Conservation (phyloP, 306 rosid species). For the Cucumis cinereus region DNA sequence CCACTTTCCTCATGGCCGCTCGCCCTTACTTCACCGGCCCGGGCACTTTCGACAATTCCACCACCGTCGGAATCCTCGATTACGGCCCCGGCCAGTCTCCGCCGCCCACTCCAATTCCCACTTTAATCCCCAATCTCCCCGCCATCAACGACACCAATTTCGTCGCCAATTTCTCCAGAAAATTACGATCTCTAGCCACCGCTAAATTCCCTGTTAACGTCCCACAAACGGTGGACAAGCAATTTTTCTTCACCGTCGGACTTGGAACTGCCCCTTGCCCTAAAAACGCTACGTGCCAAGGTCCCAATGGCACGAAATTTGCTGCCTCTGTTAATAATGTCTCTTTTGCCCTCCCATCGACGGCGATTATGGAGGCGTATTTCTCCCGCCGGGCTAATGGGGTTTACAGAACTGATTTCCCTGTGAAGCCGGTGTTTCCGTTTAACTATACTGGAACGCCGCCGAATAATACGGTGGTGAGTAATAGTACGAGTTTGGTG, state of each 20-base stretch:
- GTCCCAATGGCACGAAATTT: slow-evolving; percentile 64
- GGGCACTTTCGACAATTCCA: slow-evolving; percentile 62
- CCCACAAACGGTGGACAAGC: slow-evolving; percentile 42
- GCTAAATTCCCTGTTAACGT: slow-evolving; percentile 50
- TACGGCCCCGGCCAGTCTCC: slow-evolving; percentile 35
- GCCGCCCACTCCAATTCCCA: slow-evolving; percentile 14
- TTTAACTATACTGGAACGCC: slow-evolving; percentile 73
- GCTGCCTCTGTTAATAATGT: slow-evolving; percentile 54
- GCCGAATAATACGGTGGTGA: slow-evolving; percentile 52
- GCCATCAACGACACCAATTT: slow-evolving; percentile 51
- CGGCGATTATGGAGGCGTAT: slow-evolving; percentile 48
- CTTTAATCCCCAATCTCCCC: slow-evolving; percentile 45
- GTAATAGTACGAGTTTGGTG: slow-evolving; percentile 41
- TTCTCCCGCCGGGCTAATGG: slow-evolving; percentile 31
- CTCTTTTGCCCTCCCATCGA: slow-evolving; percentile 62
- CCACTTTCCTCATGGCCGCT: slow-evolving; percentile 51
- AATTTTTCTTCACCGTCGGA: slow-evolving; percentile 55
- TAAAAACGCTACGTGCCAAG: slow-evolving; percentile 62
- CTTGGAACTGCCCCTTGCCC: slow-evolving; percentile 71
- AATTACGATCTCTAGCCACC: slow-evolving; percentile 40
- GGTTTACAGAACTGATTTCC: slow-evolving; percentile 52
- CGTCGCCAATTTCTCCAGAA: slow-evolving; percentile 32
- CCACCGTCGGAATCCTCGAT: slow-evolving; percentile 47
- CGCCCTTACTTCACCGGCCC: slow-evolving; percentile 51
- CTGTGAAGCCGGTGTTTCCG: slow-evolving; percentile 29